Evolutionary conservation across 2,329 filamentous ascomycete species (phyloP).

Genomic region (Arthroderma sp.): DNA sequence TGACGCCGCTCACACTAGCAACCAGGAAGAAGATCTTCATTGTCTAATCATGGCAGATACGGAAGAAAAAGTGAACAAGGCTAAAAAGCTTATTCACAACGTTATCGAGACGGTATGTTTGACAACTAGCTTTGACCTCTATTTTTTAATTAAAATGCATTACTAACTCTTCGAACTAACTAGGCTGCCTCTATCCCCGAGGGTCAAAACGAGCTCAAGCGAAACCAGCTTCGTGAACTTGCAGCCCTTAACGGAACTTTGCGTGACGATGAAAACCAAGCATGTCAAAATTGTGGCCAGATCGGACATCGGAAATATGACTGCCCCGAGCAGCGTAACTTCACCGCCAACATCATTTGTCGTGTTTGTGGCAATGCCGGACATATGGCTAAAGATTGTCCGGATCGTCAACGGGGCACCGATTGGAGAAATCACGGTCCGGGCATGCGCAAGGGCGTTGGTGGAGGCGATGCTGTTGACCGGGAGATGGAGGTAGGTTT

Average conservation of each 20-base stretch:
- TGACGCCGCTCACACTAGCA: slow-evolving; percentile 97
- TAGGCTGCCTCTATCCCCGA: slow-evolving; percentile 97
- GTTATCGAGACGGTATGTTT: slow-evolving; percentile 91
- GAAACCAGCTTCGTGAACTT: slow-evolving; percentile 94
- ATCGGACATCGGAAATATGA: slow-evolving; percentile 99
- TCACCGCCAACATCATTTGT: slow-evolving; percentile 98
- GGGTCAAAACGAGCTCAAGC: slow-evolving; percentile 96
- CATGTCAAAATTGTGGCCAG: slow-evolving; percentile 97
- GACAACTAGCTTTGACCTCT: neutral
- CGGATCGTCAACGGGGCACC: slow-evolving; percentile 77
- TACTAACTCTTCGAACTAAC: slow-evolving; percentile 18
- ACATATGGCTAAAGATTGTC: slow-evolving; percentile 96
- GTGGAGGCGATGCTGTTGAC: slow-evolving; percentile 71
- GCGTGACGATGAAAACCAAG: slow-evolving; percentile 97
- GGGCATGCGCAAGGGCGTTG: slow-evolving; percentile 38
- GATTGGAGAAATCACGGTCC: slow-evolving; percentile 77
- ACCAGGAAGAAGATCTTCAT: slow-evolving; percentile 98
- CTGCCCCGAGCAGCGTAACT: slow-evolving; percentile 94
- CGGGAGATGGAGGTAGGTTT: slow-evolving; percentile 79
- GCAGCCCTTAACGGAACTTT: slow-evolving; percentile 97
- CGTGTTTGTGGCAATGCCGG: slow-evolving; percentile 95
- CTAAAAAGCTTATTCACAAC: slow-evolving; percentile 95
- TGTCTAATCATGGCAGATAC: slow-evolving; percentile 99
- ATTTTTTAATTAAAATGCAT: neutral
- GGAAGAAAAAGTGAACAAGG: slow-evolving; percentile 98